Evolutionary conservation across 139 green algal genomes (phyloP).

Genomic region (Haematococcus sp.): DNA sequence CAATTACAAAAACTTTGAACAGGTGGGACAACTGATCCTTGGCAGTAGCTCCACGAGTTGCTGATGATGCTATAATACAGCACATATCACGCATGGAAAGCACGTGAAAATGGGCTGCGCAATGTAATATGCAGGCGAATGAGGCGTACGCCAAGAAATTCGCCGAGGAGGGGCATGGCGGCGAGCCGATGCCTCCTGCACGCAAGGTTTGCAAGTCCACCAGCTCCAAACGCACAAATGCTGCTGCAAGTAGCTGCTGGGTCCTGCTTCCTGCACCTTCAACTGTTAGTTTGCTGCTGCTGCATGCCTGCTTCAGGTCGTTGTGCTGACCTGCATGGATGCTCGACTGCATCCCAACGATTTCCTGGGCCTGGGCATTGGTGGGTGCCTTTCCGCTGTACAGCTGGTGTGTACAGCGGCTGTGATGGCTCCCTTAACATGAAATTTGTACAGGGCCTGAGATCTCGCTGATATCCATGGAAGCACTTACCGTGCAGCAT

Average conservation of each 20-base stretch:
- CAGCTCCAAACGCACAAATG: background rate
- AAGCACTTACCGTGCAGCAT: background rate
- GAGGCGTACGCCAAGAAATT: background rate
- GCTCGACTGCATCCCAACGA: conserved; percentile 23
- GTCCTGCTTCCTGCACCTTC: background rate
- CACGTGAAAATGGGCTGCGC: too few species aligned
- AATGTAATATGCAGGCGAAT: background rate
- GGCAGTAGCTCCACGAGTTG: too few species aligned
- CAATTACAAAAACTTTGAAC: too few species aligned
- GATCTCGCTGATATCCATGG: background rate
- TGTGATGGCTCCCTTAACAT: too few species aligned
- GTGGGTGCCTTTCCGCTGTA: conserved; percentile 13
- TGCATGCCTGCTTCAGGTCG: conserved; percentile 5
- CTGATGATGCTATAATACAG: too few species aligned
- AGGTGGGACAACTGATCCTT: too few species aligned
- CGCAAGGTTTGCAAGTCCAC: conserved; percentile 4
- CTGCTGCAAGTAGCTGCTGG: background rate
- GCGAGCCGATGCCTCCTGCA: conserved; percentile 14
- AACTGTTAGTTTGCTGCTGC: background rate
- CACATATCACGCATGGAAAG: too few species aligned
- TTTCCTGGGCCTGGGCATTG: conserved; percentile 49
- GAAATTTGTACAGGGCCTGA: background rate
- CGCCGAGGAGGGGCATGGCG: conserved; percentile 1
- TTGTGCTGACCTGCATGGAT: conserved; percentile 34
- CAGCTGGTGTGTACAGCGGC: too few species aligned